Evolutionary conservation across 1,139 yeast species (phyloP).

Genomic region (Hyphopichia khmerensis): DNA sequence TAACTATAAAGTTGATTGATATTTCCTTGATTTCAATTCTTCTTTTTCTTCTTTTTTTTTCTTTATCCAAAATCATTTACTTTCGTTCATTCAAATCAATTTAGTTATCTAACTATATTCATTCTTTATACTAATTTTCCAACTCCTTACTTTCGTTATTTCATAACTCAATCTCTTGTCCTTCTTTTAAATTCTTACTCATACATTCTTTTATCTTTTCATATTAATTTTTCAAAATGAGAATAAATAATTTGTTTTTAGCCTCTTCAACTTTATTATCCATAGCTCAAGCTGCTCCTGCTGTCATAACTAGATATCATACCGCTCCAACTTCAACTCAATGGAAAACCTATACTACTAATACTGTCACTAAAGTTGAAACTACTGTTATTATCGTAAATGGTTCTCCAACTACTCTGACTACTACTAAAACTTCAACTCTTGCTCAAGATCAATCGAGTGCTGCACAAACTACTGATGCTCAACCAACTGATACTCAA

Average conservation of each 20-base stretch:
- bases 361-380: slow-evolving; percentile 13
- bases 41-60: neutral
- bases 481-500: slow-evolving; percentile 8
- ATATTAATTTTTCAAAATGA: slow-evolving; percentile 15
- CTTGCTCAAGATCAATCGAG: slow-evolving; percentile 14
- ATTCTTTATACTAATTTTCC: neutral
- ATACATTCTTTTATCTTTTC: neutral
- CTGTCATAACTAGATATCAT: slow-evolving; percentile 24
- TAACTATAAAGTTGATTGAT: neutral
- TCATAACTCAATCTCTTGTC: neutral
- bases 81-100: neutral
- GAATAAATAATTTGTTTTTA: slow-evolving; percentile 7
- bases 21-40: neutral
- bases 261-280: slow-evolving; percentile 19
- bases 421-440: slow-evolving; percentile 10
- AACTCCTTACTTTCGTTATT: slow-evolving; percentile 7
- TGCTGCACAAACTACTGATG: slow-evolving; percentile 8
- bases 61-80: neutral
- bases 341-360: slow-evolving; percentile 19
- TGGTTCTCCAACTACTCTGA: slow-evolving; percentile 9
- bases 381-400: slow-evolving; percentile 8
- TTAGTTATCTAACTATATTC: neutral
- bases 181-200: slow-evolving; percentile 1
- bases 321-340: slow-evolving; percentile 33
- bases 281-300: slow-evolving; percentile 27